Percentiles rank a stretch among this genome's conserved stretches.
phyloP scores from a whole-genome alignment of 2,329 filamentous ascomycete genomes.

The Botryotinia convoluta region DNA sequence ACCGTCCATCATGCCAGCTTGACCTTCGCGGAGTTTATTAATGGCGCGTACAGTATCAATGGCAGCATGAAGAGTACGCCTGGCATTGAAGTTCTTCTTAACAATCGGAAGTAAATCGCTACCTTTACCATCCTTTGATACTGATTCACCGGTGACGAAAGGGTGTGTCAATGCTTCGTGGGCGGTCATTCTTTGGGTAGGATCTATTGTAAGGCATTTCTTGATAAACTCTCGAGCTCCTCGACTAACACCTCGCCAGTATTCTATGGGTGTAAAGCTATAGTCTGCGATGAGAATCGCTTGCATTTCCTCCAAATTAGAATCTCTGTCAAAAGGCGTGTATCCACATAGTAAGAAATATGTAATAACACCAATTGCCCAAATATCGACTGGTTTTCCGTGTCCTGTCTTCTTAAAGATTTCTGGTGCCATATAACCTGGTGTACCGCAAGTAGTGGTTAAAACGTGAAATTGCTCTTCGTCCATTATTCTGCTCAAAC shows the following conservation, averaged over 20 bases:
- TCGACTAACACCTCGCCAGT: slow-evolving; percentile 91
- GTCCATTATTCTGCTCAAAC: slow-evolving; percentile 95
- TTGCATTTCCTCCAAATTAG: slow-evolving; percentile 98
- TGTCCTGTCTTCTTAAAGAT: slow-evolving; percentile 99
- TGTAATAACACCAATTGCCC: slow-evolving; percentile 97
- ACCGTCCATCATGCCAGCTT: slow-evolving; percentile 60
- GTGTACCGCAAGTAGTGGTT: slow-evolving; percentile 95
- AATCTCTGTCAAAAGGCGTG: slow-evolving; percentile 96
- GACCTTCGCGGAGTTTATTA: slow-evolving; percentile 66
- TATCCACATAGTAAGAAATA: slow-evolving; percentile 98
- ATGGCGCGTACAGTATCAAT: slow-evolving; percentile 70
- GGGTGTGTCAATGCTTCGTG: slow-evolving; percentile 71
- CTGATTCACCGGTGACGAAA: slow-evolving; percentile 56
- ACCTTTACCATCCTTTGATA: slow-evolving; percentile 49
- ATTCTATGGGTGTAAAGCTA: slow-evolving; percentile 88
- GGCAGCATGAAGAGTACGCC: slow-evolving; percentile 65
- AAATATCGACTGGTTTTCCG: slow-evolving; percentile 96
- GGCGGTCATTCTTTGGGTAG: slow-evolving; percentile 81
- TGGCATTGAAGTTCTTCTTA: slow-evolving; percentile 73
- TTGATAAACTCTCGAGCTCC: slow-evolving; percentile 89
- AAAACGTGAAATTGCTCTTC: slow-evolving; percentile 97
- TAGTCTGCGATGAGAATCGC: slow-evolving; percentile 97
- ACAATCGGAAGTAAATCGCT: slow-evolving; percentile 65
- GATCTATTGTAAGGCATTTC: slow-evolving; percentile 87
- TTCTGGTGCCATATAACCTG: slow-evolving; percentile 98